Base-by-base conservation (phyloP, 208 protist species). In the Phytomonas serpens region DNA sequence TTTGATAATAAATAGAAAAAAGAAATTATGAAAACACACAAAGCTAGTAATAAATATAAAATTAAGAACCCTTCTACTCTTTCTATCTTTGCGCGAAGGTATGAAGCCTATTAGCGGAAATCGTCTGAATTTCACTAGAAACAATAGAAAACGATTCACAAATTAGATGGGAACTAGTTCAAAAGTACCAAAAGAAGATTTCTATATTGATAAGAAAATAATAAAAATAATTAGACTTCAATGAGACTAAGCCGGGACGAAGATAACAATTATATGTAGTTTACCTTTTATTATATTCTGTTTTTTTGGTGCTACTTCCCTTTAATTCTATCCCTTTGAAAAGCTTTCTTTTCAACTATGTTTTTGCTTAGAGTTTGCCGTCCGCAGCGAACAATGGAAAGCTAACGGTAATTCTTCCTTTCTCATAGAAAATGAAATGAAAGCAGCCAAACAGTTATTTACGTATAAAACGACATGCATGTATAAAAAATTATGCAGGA, bases 381-480 rank as follows among this genome's bases (percentile, higher is more conserved):
- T 42, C 1, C 9, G 14, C 13, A 65, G 13, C 0, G 14, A 2
- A 19, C 62, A 65, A 65, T 65, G 32, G 16, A 65, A 65, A 2
- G 34, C 13, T 34, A 19, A 19, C 13, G 1, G 62, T 65, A 65
- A 10, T 65, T 42, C 14, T 42, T 65, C 32, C 34, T 42, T 38
- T 65, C 61, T 37, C 14, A 11, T 42, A 19, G 23, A 71, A n/a
- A 71, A 71, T 11, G 40, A 36, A 64, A 47, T n/a, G 61, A 68
- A 36, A 61, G 61, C 23, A 68, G 30, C 38, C 9, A 64, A n/a
- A 16, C 51, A 68, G 52, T 63, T 74, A 74, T 74, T 67, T 77
- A 74, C 69, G 73, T 80, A 77, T 77, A 80, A 72, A 52, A 64
- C 73, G 61, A 65, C n/a, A 69, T 42, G 10, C 69, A 57, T 67